Base-by-base conservation (phyloP, 306 rosid genomes). In the Lagenaria siceraria region DNA sequence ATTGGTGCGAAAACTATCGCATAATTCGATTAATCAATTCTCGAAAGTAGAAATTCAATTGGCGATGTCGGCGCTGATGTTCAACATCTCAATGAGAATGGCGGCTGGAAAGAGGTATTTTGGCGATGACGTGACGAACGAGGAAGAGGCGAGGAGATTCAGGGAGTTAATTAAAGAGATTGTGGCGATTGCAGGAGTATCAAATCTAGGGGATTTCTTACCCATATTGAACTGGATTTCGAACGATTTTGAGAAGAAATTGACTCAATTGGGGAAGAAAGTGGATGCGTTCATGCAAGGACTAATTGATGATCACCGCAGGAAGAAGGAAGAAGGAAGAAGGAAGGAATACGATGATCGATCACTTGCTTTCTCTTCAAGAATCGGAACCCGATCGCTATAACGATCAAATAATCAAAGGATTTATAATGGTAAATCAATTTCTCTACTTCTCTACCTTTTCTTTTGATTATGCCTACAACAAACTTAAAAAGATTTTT, bases 81-180 rank as follows among this genome's bases (percentile, higher is more conserved):
- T 86, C 53, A 92, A 90, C 83, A 83, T 76, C 11, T 71, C 86
- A 43, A 86, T 88, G 89, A 87, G 83, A 49, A 92, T 90, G 93
- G 88, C 84, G 17, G 87, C 90, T 0, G 97, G 93, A 1, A 90
- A 92, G 79, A 83, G 96, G 65, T 90, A 86, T 46, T 88, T 77
- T 21, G 90, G 90, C 1, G 81, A 84, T 0, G 82, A 43, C 3
- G 85, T 73, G 5, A 63, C 76, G 29, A 62, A 79, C 25, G 82
- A 76, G 70, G 81, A 81, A 31, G 91, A 90, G 49, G 93, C 89
- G 0, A 76, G 25, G 79, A 36, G 38, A 29, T 88, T 90, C 40
- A 83, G 86, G 46, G 87, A 83, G 7, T 22, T 75, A 0, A 75
- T 84, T 65, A 63, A 77, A 27, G 83, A 90, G 84, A 15, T 78